Conservation (phyloP, 257 asterid species). For the Nicotiana obtusifolia region DNA sequence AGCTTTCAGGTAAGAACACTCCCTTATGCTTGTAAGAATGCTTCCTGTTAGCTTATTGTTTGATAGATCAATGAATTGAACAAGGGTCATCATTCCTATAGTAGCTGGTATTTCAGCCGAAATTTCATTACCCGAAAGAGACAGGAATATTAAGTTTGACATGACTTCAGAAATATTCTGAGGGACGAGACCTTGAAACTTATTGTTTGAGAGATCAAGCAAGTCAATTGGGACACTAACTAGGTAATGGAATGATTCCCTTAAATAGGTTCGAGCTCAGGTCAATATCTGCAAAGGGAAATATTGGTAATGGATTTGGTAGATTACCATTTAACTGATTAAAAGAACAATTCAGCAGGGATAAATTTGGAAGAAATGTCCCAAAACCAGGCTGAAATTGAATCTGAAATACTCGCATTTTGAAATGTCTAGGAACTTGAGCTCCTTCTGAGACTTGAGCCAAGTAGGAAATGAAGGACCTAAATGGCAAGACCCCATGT, state of each 20-base stretch:
- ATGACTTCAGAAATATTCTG: slow-evolving; percentile 29
- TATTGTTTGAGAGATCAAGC: slow-evolving; percentile 48
- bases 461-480: slow-evolving; percentile 47
- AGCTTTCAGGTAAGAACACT: slow-evolving; percentile 25
- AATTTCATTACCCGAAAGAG: slow-evolving; percentile 38
- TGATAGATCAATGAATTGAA: slow-evolving; percentile 40
- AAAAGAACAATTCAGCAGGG: slow-evolving; percentile 39
- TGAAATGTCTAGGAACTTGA: slow-evolving; percentile 34
- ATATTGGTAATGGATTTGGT: slow-evolving; percentile 31
- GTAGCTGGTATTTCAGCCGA: slow-evolving; percentile 34
- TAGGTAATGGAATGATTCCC: slow-evolving; percentile 36
- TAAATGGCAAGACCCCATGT: slow-evolving; percentile 33
- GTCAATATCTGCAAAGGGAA: slow-evolving; percentile 42
- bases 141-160: slow-evolving; percentile 38
- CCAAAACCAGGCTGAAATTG: slow-evolving; percentile 53
- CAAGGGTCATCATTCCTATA: slow-evolving; percentile 34
- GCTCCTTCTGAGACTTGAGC: slow-evolving; percentile 39
- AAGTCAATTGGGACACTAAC: slow-evolving; percentile 27
- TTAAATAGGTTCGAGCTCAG: slow-evolving; percentile 37
- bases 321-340: slow-evolving; percentile 35
- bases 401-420: slow-evolving; percentile 41
- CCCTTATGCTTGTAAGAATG: slow-evolving; percentile 38
- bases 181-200: slow-evolving; percentile 38
- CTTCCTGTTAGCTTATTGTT: slow-evolving; percentile 37
- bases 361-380: slow-evolving; percentile 35